Base-by-base conservation (phyloP, 2,329 filamentous ascomycete genomes). In the Kalaharituber pfeilii region DNA sequence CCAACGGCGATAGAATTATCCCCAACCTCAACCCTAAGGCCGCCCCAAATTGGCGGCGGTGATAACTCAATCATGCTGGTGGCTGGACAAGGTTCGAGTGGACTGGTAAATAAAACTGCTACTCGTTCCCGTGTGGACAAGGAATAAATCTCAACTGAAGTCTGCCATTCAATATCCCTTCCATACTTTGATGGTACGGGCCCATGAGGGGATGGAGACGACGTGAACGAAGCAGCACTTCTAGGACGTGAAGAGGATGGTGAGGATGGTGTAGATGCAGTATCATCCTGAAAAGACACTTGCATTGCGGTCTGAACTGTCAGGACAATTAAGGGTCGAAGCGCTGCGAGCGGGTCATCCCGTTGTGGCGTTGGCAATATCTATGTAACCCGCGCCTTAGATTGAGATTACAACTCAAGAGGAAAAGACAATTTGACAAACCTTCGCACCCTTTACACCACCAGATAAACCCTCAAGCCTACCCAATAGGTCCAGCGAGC, bases 381-480 rank as follows among this genome's bases (percentile, higher is more conserved):
- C 62, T 64, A 54, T 28, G 33, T 42, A 27, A 36, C 13, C 39
- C 26, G n/a, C n/a, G n/a, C n/a, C n/a, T n/a, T n/a, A n/a, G n/a
- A n/a, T n/a, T n/a, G n/a, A n/a, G n/a, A n/a, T n/a, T n/a, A n/a
- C n/a, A n/a, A n/a, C n/a, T n/a, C n/a, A n/a, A n/a, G n/a, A n/a
- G n/a, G n/a, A n/a, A n/a, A n/a, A n/a, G 33, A 47, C 5, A 47
- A 22, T 13, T 4, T 47, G 26, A 45, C 13, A 45, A 22, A 64
- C 62, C 61, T 64, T 64, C 50, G 61, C 61, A 33, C 57, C 62
- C 8, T 66, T 68, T 1, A 65, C 64, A 5, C 58, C 59, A 0
- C 66, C 72, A 5, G 72, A 62, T 26, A 62, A 56, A 7, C 53
- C 54, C 58, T 71, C 69, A 39, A 70, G 60, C 49, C 69, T 68